Base-by-base conservation (phyloP, 2,329 filamentous ascomycete genomes). In the Hymenoscyphus occultus region DNA sequence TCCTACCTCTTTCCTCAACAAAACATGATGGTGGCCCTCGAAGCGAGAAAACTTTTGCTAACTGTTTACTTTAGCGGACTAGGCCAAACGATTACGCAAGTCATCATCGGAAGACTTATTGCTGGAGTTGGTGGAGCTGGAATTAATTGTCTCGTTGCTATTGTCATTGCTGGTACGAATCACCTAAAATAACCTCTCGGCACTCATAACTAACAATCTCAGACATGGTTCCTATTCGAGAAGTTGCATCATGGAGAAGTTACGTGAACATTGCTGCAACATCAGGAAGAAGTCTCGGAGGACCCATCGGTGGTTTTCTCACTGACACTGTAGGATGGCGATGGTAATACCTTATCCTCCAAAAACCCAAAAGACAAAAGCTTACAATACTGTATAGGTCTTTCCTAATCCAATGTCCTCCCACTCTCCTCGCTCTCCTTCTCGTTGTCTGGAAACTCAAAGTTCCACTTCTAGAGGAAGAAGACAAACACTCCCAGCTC, bases 321-420 rank as follows among this genome's bases (percentile, higher is more conserved):
- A 80, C 83, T 0, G 81, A 86, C 65, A 79, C 79, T 0, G 76
- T 85, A 2, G 83, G 84, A 16, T 86, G 84, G 84, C 75, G 84
- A 73, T 86, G 83, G 83, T 82, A 68, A 68, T 48, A 12, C 16
- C 7, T 35, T 22, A 10, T 12, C 9, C 35, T 35, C 32, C 19
- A 14, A 16, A 28, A 14, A 12, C 13, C 45, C 5, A 6, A 22
- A 3, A 7, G 3, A 45, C 19, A 31, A 32, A 9, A 31, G 19
- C 42, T 61, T 19, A 45, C 13, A 13, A 39, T 28, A 22, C 12
- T 39, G 6, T 10, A 19, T 31, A 69, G 70, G 81, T 84, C 84
- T 0, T 89, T 89, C 69, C 71, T 84, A 0, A 80, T 81, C 5
- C 86, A 89, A 74, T 78, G 81, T 0, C 86, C 86, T 0, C 76